phyloP scores from a whole-genome alignment of 176 grass and related monocot genomes.

The Aegilops sharonensis region DNA sequence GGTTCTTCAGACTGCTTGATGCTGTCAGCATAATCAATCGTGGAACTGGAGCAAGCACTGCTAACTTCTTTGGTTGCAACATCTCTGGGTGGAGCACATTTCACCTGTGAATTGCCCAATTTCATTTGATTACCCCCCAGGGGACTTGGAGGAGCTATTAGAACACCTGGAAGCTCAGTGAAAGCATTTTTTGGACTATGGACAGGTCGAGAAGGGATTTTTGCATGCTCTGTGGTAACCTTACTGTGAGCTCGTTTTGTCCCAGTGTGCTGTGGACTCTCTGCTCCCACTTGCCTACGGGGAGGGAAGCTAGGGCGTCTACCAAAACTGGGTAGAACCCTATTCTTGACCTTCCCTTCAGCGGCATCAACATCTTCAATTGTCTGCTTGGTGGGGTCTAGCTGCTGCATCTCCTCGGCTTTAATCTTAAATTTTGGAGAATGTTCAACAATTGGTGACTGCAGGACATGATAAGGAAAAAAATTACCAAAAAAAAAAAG shows the following conservation, averaged over 20 bases:
- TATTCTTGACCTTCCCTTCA: slow-evolving; percentile 48
- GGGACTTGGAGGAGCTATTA: slow-evolving; percentile 40
- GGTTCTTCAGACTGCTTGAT: slow-evolving; percentile 47
- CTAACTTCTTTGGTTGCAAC: slow-evolving; percentile 28
- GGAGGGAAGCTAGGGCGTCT: slow-evolving; percentile 43
- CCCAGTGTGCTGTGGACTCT: slow-evolving; percentile 48
- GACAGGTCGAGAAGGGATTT: slow-evolving; percentile 39
- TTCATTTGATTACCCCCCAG: slow-evolving; percentile 30
- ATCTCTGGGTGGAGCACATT: slow-evolving; percentile 40
- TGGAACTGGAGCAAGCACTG: slow-evolving; percentile 31
- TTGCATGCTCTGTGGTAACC: slow-evolving; percentile 38
- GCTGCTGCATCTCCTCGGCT: slow-evolving; percentile 39
- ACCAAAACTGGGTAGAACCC: slow-evolving; percentile 31
- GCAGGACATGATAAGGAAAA: slow-evolving; percentile 37
- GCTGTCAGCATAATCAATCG: slow-evolving; percentile 28
- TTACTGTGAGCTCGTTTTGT: slow-evolving; percentile 51
- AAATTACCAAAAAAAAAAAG: slow-evolving; percentile 34
- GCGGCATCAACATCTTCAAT: slow-evolving; percentile 32
- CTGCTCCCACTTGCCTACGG: slow-evolving; percentile 30
- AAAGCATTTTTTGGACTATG: slow-evolving; percentile 24
- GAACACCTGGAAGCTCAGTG: slow-evolving; percentile 27
- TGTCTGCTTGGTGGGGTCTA: slow-evolving; percentile 44
- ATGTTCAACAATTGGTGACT: slow-evolving; percentile 73
- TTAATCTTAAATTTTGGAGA: slow-evolving; percentile 48
- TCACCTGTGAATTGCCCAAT: slow-evolving; percentile 21